These are phyloP conservation scores for Emericellopsis cladophorae DNA, from an alignment of 2,329 filamentous ascomycete genomes.

Conservation along the genomic window DNA sequence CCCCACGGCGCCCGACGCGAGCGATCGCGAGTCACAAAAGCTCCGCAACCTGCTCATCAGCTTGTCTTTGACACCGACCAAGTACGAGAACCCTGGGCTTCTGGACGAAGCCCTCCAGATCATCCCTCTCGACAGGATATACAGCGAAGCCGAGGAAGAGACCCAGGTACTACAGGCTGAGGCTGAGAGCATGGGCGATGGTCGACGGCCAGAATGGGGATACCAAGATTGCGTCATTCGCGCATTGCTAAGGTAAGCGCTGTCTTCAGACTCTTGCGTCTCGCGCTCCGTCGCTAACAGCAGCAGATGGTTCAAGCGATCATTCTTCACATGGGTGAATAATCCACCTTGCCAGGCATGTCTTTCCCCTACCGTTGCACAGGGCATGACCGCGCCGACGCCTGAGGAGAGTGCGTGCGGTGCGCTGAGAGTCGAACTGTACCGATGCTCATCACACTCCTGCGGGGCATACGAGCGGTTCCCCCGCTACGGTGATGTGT, in stretches of 20 bases:
- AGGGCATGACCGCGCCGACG: constrained; percentile 72
- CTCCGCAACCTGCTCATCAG: constrained; percentile 76
- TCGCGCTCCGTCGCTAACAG: constrained; percentile 7
- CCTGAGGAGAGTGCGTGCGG: constrained; percentile 84
- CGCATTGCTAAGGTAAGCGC: constrained; percentile 63
- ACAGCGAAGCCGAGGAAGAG: constrained; percentile 89
- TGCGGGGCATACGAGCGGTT: constrained; percentile 81
- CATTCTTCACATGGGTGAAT: constrained; percentile 95
- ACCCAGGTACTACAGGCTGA: constrained; percentile 76
- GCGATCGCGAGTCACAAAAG: constrained; percentile 56
- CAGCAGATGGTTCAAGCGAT: constrained; percentile 72
- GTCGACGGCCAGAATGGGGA: constrained; percentile 77
- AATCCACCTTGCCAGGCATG: constrained; percentile 81
- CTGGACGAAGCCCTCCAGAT: constrained; percentile 81
- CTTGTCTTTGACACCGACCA: constrained; percentile 75
- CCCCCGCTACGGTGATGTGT: constrained; percentile 89
- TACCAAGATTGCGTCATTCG: constrained; percentile 95
- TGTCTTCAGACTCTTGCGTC: background rate
- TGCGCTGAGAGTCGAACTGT: constrained; percentile 78
- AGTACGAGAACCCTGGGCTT: constrained; percentile 92
- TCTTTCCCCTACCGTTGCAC: constrained; percentile 66
- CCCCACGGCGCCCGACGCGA: constrained; percentile 57
- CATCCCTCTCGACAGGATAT: constrained; percentile 83
- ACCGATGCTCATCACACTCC: constrained; percentile 64
- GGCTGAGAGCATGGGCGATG: constrained; percentile 75